Base-by-base conservation (phyloP, 306 rosid species). In the Cucurbita moschata region DNA sequence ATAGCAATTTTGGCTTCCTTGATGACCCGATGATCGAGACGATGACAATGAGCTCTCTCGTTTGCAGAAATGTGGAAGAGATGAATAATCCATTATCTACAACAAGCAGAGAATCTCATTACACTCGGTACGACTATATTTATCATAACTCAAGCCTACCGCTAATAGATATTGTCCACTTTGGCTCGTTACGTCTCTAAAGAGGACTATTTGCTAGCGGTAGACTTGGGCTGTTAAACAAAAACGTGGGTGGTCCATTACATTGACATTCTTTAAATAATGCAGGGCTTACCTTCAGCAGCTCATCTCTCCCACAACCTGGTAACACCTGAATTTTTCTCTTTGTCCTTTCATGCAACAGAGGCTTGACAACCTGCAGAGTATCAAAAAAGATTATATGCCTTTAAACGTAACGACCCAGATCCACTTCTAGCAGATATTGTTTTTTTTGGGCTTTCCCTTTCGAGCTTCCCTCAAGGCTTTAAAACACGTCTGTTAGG, bases 291-390 rank as follows among this genome's bases (percentile, higher is more conserved):
- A 90, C 99, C 89, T 94, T 85, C 81, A 94, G 78, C 71, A 94
- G 83, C 81, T 94, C 99, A 79, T 94, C 97, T 81, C 85, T 83
- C 39, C 99, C 99, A 73, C 84, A 81, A 59, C 97, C 99, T 26
- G 83, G 82, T 79, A 94, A 79, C 72, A 94, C 96, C 74, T 94
- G 96, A 75, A 91, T 82, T 70, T 94, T 94, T 84, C 74, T 91
- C 76, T 90, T 87, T 5, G 99, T 94, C 78, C 97, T 89, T 80
- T 94, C 99, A 81, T 94, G 99, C 78, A 94, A 84, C 70, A 94
- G 99, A 66, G 99, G 99, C 84, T 88, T 90, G 82, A 94, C 97
- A 72, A 89, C 99, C 98, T 69, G 73, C 42, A 8, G 35, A 30
- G 30, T 44, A 6, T 66, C 54, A 44, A 44, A 66, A 66, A 26